Evolutionary conservation across 106 monocot species (phyloP).

Genomic region (Agapanthus africanus): DNA sequence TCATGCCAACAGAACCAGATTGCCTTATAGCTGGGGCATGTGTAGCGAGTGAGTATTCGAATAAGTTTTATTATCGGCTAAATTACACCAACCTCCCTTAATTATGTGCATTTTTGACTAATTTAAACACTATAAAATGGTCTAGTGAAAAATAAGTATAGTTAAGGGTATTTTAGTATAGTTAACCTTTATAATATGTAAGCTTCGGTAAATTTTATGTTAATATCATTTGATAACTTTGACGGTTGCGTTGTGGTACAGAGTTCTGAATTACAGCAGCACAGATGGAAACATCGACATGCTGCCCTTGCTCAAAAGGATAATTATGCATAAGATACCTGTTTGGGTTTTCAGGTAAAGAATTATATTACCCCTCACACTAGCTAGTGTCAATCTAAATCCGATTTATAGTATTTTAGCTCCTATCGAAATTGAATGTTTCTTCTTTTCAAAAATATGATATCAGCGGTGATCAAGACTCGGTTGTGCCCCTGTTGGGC

Average conservation of each 20-base stretch:
- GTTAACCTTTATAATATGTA: no score
- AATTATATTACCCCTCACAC: not conserved
- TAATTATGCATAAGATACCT: constrained; percentile 42
- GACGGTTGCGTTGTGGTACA: constrained; percentile 13
- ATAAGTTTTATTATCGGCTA: no score
- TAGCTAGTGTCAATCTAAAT: not conserved
- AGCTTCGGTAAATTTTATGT: no score
- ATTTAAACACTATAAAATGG: no score
- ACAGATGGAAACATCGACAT: constrained; percentile 58
- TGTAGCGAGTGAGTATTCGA: constrained; percentile 82
- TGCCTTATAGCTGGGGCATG: constrained; percentile 83
- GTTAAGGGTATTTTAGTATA: no score
- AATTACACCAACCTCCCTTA: not conserved
- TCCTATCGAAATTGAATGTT: not conserved
- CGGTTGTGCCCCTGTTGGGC: constrained; percentile 76
- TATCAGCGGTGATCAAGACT: constrained; percentile 94
- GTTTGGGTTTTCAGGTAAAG: constrained; percentile 72
- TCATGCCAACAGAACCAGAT: constrained; percentile 84
- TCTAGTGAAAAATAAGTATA: no score
- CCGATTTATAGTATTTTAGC: not conserved
- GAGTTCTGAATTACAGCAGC: constrained; percentile 54
- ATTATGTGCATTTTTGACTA: not conserved
- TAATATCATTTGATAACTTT: no score
- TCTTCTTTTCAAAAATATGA: no score
- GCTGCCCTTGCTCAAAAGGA: constrained; percentile 52